These are phyloP conservation scores for Blastomyces emzantsi DNA, from an alignment of 2,329 filamentous ascomycete genomes.

Conservation along the genomic window DNA sequence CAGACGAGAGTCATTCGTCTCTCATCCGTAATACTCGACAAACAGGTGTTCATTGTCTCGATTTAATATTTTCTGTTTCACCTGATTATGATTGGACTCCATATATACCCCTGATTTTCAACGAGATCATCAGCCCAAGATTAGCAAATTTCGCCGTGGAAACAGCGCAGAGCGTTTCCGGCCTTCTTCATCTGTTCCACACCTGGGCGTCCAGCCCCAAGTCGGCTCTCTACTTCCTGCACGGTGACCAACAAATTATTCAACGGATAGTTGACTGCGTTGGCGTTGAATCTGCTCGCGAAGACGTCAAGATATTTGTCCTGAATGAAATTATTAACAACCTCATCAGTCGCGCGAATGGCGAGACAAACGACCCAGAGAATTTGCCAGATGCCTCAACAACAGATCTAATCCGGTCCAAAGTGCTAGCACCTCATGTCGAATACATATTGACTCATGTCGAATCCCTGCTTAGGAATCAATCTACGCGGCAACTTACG, in stretches of 20 bases:
- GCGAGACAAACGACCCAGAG: slow-evolving; percentile 42
- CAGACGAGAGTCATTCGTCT: slow-evolving; percentile 22
- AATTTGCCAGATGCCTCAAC: slow-evolving; percentile 31
- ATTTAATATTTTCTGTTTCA: slow-evolving; percentile 66
- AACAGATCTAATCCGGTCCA: slow-evolving; percentile 27
- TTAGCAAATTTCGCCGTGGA: slow-evolving; percentile 71
- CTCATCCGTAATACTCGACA: slow-evolving; percentile 44
- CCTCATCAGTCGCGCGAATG: slow-evolving; percentile 53
- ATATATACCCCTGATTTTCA: slow-evolving; percentile 62
- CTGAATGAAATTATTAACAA: slow-evolving; percentile 63
- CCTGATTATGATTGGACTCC: slow-evolving; percentile 60
- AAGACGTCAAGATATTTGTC: slow-evolving; percentile 76
- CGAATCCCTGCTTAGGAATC: slow-evolving; percentile 46
- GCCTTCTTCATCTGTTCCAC: slow-evolving; percentile 67
- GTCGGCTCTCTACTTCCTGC: slow-evolving; percentile 60
- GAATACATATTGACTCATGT: slow-evolving; percentile 53
- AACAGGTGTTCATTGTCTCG: slow-evolving; percentile 69
- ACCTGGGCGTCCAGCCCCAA: slow-evolving; percentile 65
- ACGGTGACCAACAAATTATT: slow-evolving; percentile 52
- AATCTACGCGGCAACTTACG: slow-evolving; percentile 62
- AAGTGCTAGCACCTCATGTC: slow-evolving; percentile 48
- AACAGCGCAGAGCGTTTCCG: slow-evolving; percentile 82
- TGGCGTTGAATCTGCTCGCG: slow-evolving; percentile 63
- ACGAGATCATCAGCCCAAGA: slow-evolving; percentile 66
- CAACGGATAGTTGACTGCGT: slow-evolving; percentile 64